A percentile compares a stretch with the other conserved stretches of the same genome.
Evolutionary conservation across 805 yeast genomes (phyloP).

Genomic region (Saturnispora dispora): DNA sequence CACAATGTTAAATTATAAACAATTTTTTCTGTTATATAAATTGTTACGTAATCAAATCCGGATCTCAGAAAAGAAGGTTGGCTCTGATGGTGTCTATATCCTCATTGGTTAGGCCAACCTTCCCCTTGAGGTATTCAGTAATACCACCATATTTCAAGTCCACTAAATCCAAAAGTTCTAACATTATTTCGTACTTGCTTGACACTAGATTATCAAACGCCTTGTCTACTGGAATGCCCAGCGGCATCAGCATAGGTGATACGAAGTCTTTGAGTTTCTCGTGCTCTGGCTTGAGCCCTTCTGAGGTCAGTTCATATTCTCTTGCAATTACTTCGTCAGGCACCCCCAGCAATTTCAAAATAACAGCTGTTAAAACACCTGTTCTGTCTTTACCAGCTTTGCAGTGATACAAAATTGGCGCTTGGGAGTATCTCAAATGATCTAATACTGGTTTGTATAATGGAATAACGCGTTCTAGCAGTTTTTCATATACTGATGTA

Average conservation of each 20-base stretch:
- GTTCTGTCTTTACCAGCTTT: slow-evolving; percentile 86
- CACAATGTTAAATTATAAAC: neutral
- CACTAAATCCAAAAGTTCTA: slow-evolving; percentile 48
- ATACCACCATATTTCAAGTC: slow-evolving; percentile 46
- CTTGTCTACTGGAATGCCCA: slow-evolving; percentile 36
- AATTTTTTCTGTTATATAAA: neutral
- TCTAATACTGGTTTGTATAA: slow-evolving; percentile 44
- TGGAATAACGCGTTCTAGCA: slow-evolving; percentile 40
- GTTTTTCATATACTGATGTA: slow-evolving; percentile 50
- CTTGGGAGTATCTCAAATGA: slow-evolving; percentile 45
- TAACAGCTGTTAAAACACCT: slow-evolving; percentile 62
- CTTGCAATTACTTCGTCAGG: slow-evolving; percentile 55
- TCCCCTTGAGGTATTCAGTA: slow-evolving; percentile 34
- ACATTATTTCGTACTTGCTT: slow-evolving; percentile 63
- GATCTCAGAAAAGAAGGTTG: neutral
- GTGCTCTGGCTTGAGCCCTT: slow-evolving; percentile 49
- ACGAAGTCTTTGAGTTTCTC: slow-evolving; percentile 24
- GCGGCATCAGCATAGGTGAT: slow-evolving; percentile 2
- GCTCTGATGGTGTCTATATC: slow-evolving; percentile 25
- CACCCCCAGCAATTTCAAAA: slow-evolving; percentile 55
- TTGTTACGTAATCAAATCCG: neutral
- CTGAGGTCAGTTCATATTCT: slow-evolving; percentile 68
- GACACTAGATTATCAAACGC: slow-evolving; percentile 55
- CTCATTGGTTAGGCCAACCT: slow-evolving; percentile 34
- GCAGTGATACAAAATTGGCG: slow-evolving; percentile 62